phyloP scores from a whole-genome alignment of 768 basidiomycete genomes.

The Paxillus rubicundulus region DNA sequence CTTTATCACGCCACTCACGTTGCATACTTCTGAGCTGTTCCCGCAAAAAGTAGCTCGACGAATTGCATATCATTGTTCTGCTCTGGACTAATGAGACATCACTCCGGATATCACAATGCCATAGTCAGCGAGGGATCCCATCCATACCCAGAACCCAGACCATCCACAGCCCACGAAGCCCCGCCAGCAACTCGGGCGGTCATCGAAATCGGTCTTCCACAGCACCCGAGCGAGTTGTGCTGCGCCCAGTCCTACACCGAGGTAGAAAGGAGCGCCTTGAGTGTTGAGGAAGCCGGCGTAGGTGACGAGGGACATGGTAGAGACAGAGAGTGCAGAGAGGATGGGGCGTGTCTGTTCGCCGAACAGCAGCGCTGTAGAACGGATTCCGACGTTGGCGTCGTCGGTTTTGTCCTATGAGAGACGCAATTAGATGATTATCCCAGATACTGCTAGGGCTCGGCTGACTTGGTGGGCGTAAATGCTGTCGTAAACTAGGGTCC shows the following conservation, averaged over 20 bases:
- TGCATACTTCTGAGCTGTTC: not conserved
- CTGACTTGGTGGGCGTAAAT: slow-evolving; percentile 95
- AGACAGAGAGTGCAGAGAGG: slow-evolving; percentile 67
- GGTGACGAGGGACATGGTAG: slow-evolving; percentile 70
- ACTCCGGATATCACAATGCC: slow-evolving; percentile 18
- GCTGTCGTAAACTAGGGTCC: slow-evolving; percentile 96
- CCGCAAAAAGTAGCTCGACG: not conserved
- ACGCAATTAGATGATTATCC: not conserved
- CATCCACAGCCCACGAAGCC: slow-evolving; percentile 88
- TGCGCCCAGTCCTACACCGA: slow-evolving; percentile 70
- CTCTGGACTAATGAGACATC: not conserved
- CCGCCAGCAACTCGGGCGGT: slow-evolving; percentile 79
- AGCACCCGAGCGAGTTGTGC: slow-evolving; percentile 78
- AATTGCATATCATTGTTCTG: no score
- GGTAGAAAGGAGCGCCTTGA: slow-evolving; percentile 75
- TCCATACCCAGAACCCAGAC: slow-evolving; percentile 86
- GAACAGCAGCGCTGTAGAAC: slow-evolving; percentile 92
- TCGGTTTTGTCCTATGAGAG: slow-evolving; percentile 79
- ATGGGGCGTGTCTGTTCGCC: slow-evolving; percentile 73
- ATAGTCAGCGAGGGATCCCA: slow-evolving; percentile 76
- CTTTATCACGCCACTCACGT: not conserved
- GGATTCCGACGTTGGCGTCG: slow-evolving; percentile 84
- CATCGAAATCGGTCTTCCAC: slow-evolving; percentile 70
- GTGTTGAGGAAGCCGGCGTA: slow-evolving; percentile 79
- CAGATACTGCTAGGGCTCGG: not conserved